phyloP scores from a whole-genome alignment of 768 basidiomycete genomes.

The Tephrocybe rancida region DNA sequence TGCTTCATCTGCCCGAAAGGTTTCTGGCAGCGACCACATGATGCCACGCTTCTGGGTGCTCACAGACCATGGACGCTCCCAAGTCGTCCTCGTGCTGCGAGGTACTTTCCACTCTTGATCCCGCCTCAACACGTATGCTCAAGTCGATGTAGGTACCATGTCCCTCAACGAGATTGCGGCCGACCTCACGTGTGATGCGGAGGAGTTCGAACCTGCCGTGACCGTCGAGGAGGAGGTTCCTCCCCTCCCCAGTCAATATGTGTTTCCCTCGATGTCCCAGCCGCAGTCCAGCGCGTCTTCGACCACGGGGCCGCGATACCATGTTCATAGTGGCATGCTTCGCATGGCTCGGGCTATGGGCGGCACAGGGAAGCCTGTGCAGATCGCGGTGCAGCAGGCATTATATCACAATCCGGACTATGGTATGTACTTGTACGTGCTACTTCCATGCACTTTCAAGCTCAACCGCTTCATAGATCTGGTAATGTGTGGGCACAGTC shows the following conservation, averaged over 20 bases:
- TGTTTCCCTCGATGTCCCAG: constrained; percentile 33
- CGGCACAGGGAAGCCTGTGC: constrained; percentile 72
- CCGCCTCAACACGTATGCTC: background rate
- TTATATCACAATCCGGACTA: constrained; percentile 70
- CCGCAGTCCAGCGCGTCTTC: constrained; percentile 18
- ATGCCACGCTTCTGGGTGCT: constrained; percentile 89
- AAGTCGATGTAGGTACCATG: constrained; percentile 63
- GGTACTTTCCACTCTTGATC: constrained; percentile 34
- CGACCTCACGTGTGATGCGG: constrained; percentile 81
- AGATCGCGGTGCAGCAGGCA: constrained; percentile 72
- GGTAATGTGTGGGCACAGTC: constrained; percentile 80
- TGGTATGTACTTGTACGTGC: too few relatives aligned
- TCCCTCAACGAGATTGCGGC: constrained; percentile 86
- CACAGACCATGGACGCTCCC: constrained; percentile 73
- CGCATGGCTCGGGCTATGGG: constrained; percentile 84
- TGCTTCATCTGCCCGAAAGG: constrained; percentile 22
- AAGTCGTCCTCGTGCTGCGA: constrained; percentile 77
- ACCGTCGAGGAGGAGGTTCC: constrained; percentile 36
- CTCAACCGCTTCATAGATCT: constrained; percentile 35
- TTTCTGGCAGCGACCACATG: constrained; percentile 64
- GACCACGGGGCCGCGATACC: constrained; percentile 39
- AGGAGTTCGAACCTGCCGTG: constrained; percentile 60
- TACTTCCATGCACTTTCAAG: too few relatives aligned
- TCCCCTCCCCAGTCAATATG: constrained; percentile 37
- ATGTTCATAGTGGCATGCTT: constrained; percentile 82